Base-by-base conservation (phyloP, 495 filamentous ascomycete species). In the Thozetella sp. region DNA sequence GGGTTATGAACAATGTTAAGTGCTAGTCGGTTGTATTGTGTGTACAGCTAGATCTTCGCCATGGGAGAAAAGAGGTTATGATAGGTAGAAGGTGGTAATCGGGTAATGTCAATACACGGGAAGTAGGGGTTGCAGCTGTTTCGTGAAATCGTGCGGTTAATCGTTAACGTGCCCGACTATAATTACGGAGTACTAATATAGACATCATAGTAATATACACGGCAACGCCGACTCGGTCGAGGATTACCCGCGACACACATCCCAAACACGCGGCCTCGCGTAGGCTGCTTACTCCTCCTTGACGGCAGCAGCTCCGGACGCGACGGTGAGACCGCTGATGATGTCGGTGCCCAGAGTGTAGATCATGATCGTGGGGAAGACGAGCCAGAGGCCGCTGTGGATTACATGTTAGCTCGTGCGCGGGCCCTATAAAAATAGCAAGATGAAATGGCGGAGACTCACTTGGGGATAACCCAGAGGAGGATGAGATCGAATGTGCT, bases 401-500 rank as follows among this genome's bases (percentile, higher is more conserved):
- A 11, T 10, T 27, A 11, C 22, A 40, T 27, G 1, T 25, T 25
- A 70, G 34, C 68, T 54, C n/a, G 51, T 52, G 25, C 13, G 51
- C 46, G 13, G 19, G 17, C 25, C 19, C 15, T 13, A 37, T 1
- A 52, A 12, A 4, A 0, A 34, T 40, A 34, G 13, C 23, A 2
- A 10, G 19, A 46, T 50, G 17, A 3, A n/a, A 37, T 24, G 54
- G 23, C 34, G 48, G 43, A 54, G 11, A 71, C 90, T 80, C 74
- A 94, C 91, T 94, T 96, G 22, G 90, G 90, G 62, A 94, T 83
- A 25, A 93, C 87, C 88, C 89, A 96, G 3, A 89, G 60, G 24
- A 88, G 72, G 37, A 93, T 58, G 25, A 95, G 70, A 23, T 82
- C 77, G 9, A 65, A 57, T 19, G 74, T 45, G 54, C 74, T 73